Conservation (phyloP, 768 basidiomycete species). For the Suillus subalutaceus region DNA sequence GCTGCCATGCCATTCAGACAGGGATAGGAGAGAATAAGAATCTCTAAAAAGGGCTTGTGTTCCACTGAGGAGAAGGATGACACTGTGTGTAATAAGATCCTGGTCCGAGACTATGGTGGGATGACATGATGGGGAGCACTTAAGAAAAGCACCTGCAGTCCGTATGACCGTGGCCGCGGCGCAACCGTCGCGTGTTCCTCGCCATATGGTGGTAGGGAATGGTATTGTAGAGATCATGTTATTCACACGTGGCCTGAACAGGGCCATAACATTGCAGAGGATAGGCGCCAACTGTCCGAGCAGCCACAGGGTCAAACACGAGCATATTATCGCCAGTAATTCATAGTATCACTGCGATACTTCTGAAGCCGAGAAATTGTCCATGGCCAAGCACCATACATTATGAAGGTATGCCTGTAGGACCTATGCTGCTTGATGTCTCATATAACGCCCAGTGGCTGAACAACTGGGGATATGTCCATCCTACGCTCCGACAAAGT, state of each 20-base stretch:
- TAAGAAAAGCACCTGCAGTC: conserved; percentile 24
- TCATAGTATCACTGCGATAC: conserved; percentile 19
- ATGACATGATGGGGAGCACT: conserved; percentile 9
- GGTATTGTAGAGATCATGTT: conserved; percentile 1
- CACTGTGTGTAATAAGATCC: neutral
- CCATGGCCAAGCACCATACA: no score
- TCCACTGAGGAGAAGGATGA: neutral
- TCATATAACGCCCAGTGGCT: conserved; percentile 45
- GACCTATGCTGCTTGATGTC: conserved; percentile 39
- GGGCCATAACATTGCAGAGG: conserved; percentile 24
- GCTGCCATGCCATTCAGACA: conserved; percentile 28
- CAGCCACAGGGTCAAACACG: conserved; percentile 19
- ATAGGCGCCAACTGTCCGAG: conserved; percentile 38
- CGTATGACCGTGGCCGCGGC: conserved; percentile 16
- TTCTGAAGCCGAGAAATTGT: neutral
- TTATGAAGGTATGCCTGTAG: conserved; percentile 8
- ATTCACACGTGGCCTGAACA: neutral
- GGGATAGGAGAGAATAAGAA: conserved; percentile 44
- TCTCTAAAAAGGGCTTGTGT: conserved; percentile 38
- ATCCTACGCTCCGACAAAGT: conserved; percentile 35
- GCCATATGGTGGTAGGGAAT: conserved; percentile 6
- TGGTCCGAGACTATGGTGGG: conserved; percentile 6
- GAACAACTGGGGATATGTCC: conserved; percentile 41
- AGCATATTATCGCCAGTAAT: conserved; percentile 12
- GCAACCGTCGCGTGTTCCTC: conserved; percentile 7